Evolutionary conservation across 2,329 filamentous ascomycete genomes (phyloP).

Genomic region (Camillea tinctor): DNA sequence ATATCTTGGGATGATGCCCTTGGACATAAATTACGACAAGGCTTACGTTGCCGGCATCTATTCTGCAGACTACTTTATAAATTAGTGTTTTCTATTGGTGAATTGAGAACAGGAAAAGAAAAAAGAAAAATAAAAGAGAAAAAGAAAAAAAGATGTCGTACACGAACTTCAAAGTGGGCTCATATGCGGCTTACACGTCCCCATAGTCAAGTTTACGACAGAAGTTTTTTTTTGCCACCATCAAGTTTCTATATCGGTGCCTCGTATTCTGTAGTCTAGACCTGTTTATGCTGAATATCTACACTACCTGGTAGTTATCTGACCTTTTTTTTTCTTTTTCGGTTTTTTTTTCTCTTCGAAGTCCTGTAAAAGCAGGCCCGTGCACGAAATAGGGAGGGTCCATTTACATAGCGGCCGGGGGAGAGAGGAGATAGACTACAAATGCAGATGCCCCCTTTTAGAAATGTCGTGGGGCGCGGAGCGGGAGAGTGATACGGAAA

Average conservation of each 20-base stretch:
- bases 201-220: background rate
- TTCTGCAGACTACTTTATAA: background rate
- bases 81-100: background rate
- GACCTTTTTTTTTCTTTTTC: too few relatives aligned
- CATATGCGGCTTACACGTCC: background rate
- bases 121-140: too few relatives aligned
- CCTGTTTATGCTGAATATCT: background rate
- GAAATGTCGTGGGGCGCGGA: too few relatives aligned
- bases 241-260: background rate
- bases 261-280: background rate
- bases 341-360: too few relatives aligned
- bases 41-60: background rate
- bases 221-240: too few relatives aligned
- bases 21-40: background rate
- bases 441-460: too few relatives aligned
- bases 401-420: too few relatives aligned
- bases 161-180: background rate
- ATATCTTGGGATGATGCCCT: background rate
- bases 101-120: background rate
- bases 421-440: too few relatives aligned
- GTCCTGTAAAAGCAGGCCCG: too few relatives aligned
- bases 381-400: too few relatives aligned
- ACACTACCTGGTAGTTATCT: too few relatives aligned
- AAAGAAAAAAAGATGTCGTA: background rate
- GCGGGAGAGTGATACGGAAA: too few relatives aligned